A percentile compares a stretch with the other conserved stretches of the same genome.
Conservation (phyloP, 768 basidiomycete genomes). For the Pleurotus eryngii region DNA sequence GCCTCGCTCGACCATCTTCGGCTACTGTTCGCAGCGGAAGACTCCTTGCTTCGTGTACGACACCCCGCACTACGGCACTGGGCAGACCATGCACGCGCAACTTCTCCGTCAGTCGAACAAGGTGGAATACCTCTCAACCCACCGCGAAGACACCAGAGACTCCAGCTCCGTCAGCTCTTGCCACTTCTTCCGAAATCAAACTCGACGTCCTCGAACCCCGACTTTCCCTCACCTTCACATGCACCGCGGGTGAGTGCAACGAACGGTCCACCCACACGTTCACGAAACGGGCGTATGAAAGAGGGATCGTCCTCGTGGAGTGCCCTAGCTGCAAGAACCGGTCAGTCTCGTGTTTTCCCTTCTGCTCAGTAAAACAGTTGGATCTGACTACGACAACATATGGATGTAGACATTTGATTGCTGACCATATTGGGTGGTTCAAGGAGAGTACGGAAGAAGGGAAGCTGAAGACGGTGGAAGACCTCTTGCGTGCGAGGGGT, state of each 20-base stretch:
- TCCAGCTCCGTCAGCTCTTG: background rate
- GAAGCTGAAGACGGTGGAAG: conserved; percentile 76
- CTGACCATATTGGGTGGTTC: conserved; percentile 92
- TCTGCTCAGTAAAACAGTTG: background rate
- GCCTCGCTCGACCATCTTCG: background rate
- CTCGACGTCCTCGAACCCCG: conserved; percentile 43
- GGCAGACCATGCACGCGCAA: background rate
- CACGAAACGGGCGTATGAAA: conserved; percentile 77
- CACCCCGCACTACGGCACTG: background rate
- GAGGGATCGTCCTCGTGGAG: conserved; percentile 85
- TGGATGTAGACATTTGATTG: conserved; percentile 70
- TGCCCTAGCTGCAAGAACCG: conserved; percentile 90
- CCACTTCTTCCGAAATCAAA: background rate
- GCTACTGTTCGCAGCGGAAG: no score
- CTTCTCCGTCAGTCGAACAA: background rate
- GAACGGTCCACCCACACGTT: conserved; percentile 86
- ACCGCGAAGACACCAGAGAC: background rate
- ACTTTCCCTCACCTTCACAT: conserved; percentile 81
- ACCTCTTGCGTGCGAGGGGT: conserved; percentile 73
- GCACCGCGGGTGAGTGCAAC: conserved; percentile 70
- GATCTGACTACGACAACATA: background rate
- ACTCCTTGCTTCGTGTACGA: no score
- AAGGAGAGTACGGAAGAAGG: conserved; percentile 75
- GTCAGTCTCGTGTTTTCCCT: conserved; percentile 38
- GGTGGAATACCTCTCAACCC: background rate